These are phyloP conservation scores for Acer negundo DNA, from an alignment of 345 rosid species.

Conservation along the genomic window DNA sequence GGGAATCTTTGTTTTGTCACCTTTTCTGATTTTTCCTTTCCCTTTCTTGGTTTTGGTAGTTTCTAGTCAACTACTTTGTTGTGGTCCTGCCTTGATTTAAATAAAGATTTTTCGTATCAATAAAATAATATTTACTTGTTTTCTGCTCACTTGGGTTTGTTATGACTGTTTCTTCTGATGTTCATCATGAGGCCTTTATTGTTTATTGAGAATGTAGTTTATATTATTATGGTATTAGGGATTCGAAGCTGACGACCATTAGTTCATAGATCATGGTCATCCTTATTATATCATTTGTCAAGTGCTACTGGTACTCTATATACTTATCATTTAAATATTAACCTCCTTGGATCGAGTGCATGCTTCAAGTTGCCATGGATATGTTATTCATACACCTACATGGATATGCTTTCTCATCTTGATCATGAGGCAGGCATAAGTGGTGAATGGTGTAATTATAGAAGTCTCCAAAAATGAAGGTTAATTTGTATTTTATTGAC, in stretches of 20 bases:
- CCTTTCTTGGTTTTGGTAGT: constrained; percentile 20
- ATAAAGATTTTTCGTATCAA: neutral
- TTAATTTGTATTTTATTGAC: neutral
- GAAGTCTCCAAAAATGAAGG: neutral
- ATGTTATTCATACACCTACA: neutral
- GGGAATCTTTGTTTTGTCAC: neutral
- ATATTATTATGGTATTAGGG: neutral
- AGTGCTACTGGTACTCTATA: neutral
- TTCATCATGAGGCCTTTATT: neutral
- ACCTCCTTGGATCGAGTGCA: neutral
- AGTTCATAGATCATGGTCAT: neutral
- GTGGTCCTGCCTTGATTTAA: neutral
- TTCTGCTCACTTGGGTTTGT: neutral
- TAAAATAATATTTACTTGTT: neutral
- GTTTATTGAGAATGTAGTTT: neutral
- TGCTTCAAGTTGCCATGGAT: neutral
- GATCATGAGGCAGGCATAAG: neutral
- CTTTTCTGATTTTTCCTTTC: neutral
- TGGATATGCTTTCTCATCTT: too few relatives aligned
- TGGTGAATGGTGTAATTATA: neutral
- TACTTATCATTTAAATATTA: neutral
- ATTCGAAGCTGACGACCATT: neutral
- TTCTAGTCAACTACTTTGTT: neutral
- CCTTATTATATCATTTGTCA: constrained; percentile 2
- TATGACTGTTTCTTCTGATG: neutral